Percentiles rank a stretch among this genome's conserved stretches.
phyloP scores from a whole-genome alignment of 176 grass and related monocot genomes.

The Carex myosuroides region DNA sequence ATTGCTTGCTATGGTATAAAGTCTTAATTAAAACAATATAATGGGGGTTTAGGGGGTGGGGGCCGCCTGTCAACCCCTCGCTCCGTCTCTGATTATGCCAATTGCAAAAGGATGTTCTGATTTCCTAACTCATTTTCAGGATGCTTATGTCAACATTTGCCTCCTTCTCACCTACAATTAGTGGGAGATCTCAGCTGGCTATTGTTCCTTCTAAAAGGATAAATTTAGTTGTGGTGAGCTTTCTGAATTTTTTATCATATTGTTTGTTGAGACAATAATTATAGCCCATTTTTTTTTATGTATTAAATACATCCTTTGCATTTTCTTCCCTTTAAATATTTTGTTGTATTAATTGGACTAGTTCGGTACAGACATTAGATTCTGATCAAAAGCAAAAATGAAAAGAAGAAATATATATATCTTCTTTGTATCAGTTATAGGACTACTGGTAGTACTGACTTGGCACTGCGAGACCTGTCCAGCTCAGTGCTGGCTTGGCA shows the following conservation, averaged over 20 bases:
- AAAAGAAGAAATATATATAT: neutral
- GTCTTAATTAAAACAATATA: no score
- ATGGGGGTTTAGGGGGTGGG: no score
- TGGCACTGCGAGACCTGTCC: neutral
- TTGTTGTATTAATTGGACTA: neutral
- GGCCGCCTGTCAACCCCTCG: no score
- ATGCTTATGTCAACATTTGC: constrained; percentile 22
- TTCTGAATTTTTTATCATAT: neutral
- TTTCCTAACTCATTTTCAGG: constrained; percentile 6
- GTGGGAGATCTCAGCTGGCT: neutral
- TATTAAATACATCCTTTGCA: neutral
- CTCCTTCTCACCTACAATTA: constrained; percentile 12
- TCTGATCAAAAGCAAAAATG: neutral
- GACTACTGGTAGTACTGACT: neutral
- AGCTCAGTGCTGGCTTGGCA: neutral
- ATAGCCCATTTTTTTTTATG: neutral
- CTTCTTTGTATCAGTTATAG: neutral
- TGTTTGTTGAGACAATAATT: neutral
- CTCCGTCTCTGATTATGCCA: neutral
- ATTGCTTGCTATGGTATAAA: neutral
- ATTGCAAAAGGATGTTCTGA: neutral
- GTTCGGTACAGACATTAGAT: neutral
- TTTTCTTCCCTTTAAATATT: neutral
- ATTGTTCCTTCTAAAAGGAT: constrained; percentile 8
- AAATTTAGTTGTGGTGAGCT: constrained; percentile 30